A percentile compares a stretch with the other conserved stretches of the same genome.
These are phyloP conservation scores for Gastrodia elata DNA, from an alignment of 106 monocot species.

Conservation along the genomic window DNA sequence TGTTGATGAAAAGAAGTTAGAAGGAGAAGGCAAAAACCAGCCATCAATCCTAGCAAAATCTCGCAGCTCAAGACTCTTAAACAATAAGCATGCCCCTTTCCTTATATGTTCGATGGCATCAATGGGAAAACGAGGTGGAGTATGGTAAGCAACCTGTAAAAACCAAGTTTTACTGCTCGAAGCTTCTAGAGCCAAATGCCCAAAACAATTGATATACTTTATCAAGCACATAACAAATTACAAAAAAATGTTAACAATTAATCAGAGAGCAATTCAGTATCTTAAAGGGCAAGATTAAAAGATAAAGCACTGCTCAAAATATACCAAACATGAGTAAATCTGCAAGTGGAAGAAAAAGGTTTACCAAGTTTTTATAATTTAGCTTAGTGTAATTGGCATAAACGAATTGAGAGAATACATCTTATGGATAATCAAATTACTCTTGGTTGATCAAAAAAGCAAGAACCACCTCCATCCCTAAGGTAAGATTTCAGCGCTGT, in stretches of 20 bases:
- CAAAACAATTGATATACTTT: background rate
- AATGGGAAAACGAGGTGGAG: conserved; percentile 69
- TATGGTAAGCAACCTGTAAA: conserved; percentile 79
- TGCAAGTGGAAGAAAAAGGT: background rate
- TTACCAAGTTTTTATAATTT: background rate
- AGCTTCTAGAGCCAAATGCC: background rate
- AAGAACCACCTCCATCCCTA: too few relatives aligned
- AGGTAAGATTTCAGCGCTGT: too few relatives aligned
- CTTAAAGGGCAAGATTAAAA: background rate
- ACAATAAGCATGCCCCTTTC: conserved; percentile 59
- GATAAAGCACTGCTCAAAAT: background rate
- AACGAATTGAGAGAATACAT: background rate
- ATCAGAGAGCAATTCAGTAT: background rate
- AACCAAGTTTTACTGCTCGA: background rate
- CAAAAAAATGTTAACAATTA: background rate
- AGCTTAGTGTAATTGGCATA: background rate
- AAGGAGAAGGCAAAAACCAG: conserved; percentile 64
- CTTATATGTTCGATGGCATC: conserved; percentile 74
- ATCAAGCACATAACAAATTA: background rate
- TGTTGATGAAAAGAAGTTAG: conserved; percentile 15
- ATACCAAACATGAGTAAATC: background rate
- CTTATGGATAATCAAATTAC: background rate
- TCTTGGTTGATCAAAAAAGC: too few relatives aligned
- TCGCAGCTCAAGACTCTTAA: conserved; percentile 39
- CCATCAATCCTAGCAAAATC: conserved; percentile 97